phyloP scores from a whole-genome alignment of 2,329 filamentous ascomycete species.

The Fusarium subglutinans region DNA sequence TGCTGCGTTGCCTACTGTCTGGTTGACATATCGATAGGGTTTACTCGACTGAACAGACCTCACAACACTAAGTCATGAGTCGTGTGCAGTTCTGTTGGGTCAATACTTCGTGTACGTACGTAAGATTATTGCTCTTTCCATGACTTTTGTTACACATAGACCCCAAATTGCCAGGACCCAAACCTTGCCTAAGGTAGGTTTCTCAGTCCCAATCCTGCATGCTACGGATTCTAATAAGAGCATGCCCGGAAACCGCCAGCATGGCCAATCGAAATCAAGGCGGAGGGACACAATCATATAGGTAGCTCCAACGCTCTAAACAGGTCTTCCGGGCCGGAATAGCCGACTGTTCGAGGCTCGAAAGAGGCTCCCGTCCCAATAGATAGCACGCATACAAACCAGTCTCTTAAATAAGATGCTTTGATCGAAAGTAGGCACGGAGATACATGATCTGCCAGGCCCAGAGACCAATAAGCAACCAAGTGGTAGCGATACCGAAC shows the following conservation, averaged over 20 bases:
- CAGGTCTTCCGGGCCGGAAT: slow-evolving; percentile 7
- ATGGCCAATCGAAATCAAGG: slow-evolving; percentile 25
- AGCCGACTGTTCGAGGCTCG: slow-evolving; percentile 7
- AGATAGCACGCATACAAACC: slow-evolving; percentile 28
- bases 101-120: slow-evolving; percentile 23
- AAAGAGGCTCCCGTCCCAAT: slow-evolving; percentile 1
- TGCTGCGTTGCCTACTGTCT: background rate
- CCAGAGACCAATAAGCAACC: slow-evolving; percentile 87
- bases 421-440: slow-evolving; percentile 89
- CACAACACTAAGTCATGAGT: background rate
- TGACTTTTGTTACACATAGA: slow-evolving; percentile 41
- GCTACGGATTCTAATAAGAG: slow-evolving; percentile 42
- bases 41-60: background rate
- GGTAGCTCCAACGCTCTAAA: background rate
- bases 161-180: slow-evolving; percentile 18
- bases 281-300: background rate
- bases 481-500: slow-evolving; percentile 95
- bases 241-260: slow-evolving; percentile 36
- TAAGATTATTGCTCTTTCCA: slow-evolving; percentile 42
- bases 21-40: background rate
- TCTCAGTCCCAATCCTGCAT: slow-evolving; percentile 37
- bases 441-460: slow-evolving; percentile 98
- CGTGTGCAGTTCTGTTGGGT: slow-evolving; percentile 6
- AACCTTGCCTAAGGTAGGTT: slow-evolving; percentile 16
- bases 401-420: slow-evolving; percentile 51